Evolutionary conservation across 495 filamentous ascomycete genomes (phyloP).

Genomic region (Podospora comata): DNA sequence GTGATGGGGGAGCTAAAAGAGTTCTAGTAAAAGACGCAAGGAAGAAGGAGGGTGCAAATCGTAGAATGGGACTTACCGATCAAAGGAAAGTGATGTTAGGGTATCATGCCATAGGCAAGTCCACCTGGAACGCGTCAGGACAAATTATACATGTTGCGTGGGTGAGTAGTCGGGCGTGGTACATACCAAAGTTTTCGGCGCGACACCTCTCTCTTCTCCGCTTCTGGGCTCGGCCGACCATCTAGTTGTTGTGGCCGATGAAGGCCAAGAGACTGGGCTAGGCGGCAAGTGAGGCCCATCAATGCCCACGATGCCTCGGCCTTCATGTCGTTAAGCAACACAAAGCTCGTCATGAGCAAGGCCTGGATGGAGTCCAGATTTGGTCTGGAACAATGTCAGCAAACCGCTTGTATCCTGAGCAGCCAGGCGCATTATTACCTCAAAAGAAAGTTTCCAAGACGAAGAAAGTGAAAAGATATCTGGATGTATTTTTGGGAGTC

Average conservation of each 20-base stretch:
- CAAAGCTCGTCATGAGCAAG: slow-evolving; percentile 52
- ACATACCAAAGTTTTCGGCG: slow-evolving; percentile 46
- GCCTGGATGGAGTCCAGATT: slow-evolving; percentile 58
- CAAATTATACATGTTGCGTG: background rate
- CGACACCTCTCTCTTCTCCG: slow-evolving; percentile 42
- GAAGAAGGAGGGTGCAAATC: background rate
- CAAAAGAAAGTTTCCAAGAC: slow-evolving; percentile 52
- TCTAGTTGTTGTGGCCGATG: slow-evolving; percentile 44
- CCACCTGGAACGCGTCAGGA: slow-evolving; percentile 51
- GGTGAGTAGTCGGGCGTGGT: no score
- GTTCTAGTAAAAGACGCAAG: background rate
- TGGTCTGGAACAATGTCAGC: slow-evolving; percentile 34
- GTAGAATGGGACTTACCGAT: slow-evolving; percentile 39
- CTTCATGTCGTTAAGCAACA: slow-evolving; percentile 58
- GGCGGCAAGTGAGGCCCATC: slow-evolving; percentile 52
- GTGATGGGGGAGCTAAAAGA: slow-evolving; percentile 46
- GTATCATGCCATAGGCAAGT: slow-evolving; percentile 57
- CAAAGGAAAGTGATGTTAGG: slow-evolving; percentile 53
- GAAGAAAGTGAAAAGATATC: slow-evolving; percentile 55
- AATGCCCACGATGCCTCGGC: slow-evolving; percentile 58
- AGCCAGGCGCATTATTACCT: slow-evolving; percentile 27
- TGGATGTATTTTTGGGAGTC: slow-evolving; percentile 56
- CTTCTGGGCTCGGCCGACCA: slow-evolving; percentile 35
- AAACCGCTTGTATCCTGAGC: background rate
- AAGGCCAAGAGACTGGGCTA: slow-evolving; percentile 54